Percentiles rank a stretch among this genome's conserved stretches.
phyloP scores from a whole-genome alignment of 2,329 filamentous ascomycete genomes.

The Aspergillus phoenicis region DNA sequence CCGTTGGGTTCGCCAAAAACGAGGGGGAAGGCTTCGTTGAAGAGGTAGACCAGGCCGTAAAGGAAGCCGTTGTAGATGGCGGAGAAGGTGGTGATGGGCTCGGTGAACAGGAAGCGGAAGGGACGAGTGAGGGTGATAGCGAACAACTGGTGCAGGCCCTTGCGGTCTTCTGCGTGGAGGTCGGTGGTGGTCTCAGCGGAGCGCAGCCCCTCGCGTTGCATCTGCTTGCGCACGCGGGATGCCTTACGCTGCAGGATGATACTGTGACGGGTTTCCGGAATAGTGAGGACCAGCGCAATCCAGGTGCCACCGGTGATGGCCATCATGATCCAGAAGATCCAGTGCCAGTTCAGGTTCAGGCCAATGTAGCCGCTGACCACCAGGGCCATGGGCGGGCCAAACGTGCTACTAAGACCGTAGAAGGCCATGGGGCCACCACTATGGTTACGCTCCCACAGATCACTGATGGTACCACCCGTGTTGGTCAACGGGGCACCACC shows the following conservation, averaged over 20 bases:
- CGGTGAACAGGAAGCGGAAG: conserved; percentile 44
- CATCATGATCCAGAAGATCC: conserved; percentile 64
- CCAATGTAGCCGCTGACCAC: conserved; percentile 40
- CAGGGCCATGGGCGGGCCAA: conserved; percentile 38
- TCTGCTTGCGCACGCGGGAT: conserved; percentile 50
- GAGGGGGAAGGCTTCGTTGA: conserved; percentile 68
- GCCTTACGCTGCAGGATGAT: conserved; percentile 60
- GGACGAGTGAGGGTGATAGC: conserved; percentile 69
- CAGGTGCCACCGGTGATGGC: conserved; percentile 58
- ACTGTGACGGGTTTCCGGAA: conserved; percentile 60
- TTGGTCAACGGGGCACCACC: conserved; percentile 40
- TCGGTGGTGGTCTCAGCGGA: conserved; percentile 61
- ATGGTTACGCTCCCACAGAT: conserved; percentile 36
- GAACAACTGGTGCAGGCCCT: conserved; percentile 73
- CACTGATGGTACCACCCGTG: conserved; percentile 34
- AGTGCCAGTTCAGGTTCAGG: conserved; percentile 35
- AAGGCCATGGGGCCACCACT: conserved; percentile 39
- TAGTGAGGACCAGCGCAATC: conserved; percentile 45
- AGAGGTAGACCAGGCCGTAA: conserved; percentile 75
- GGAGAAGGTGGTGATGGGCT: conserved; percentile 34
- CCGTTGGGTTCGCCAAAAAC: conserved; percentile 67
- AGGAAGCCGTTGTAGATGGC: conserved; percentile 60
- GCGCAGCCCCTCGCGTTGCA: conserved; percentile 53
- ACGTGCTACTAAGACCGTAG: conserved; percentile 39
- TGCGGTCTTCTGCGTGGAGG: conserved; percentile 46